phyloP scores from a whole-genome alignment of 2,329 filamentous ascomycete species.

The Diaporthe ampelina region DNA sequence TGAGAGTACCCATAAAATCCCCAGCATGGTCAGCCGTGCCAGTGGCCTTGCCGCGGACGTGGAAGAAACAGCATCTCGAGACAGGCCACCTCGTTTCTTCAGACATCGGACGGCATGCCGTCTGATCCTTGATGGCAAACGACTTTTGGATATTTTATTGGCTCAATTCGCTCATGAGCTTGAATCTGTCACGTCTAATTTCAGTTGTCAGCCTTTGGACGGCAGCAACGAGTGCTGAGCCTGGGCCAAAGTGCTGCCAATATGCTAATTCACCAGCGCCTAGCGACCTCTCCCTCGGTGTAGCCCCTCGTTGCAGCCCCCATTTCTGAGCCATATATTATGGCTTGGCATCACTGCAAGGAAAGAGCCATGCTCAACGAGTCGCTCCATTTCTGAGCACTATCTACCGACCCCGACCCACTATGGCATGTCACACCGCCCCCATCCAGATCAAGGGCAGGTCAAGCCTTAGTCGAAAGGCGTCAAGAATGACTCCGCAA shows the following conservation, averaged over 20 bases:
- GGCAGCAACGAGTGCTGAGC: background rate
- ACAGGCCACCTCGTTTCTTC: background rate
- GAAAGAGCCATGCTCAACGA: background rate
- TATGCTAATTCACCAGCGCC: background rate
- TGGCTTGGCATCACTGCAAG: background rate
- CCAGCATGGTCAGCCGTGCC: background rate
- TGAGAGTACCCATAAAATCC: background rate
- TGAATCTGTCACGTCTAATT: background rate
- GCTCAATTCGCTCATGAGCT: background rate
- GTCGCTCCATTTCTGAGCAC: background rate
- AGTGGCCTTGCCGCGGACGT: background rate
- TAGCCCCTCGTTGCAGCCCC: background rate
- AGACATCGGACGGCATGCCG: background rate
- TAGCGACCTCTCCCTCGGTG: background rate
- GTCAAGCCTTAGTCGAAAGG: conserved; percentile 59
- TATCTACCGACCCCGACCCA: background rate
- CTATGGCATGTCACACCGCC: background rate
- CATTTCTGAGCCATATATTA: background rate
- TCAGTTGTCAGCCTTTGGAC: background rate
- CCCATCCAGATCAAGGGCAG: background rate
- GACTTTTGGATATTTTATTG: background rate
- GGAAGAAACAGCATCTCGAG: background rate
- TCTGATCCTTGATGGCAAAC: background rate
- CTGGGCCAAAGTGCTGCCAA: background rate
- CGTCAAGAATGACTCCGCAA: conserved; percentile 97